Evolutionary conservation across 2,329 filamentous ascomycete species (phyloP).

Genomic region (Pseudocercospora cruenta): DNA sequence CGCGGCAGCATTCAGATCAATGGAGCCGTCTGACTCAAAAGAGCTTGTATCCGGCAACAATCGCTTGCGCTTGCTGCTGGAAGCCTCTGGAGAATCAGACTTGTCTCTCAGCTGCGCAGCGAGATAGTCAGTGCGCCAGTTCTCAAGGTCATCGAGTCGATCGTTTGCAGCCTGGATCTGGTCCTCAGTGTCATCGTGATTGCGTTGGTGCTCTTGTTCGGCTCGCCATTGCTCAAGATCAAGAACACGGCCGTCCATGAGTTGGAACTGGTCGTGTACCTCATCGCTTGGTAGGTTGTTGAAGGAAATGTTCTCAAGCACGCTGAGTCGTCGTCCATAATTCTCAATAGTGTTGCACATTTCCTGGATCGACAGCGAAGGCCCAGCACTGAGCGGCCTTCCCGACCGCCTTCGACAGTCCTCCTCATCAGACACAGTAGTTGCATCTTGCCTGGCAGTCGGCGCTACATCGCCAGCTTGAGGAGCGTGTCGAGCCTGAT

Average conservation of each 20-base stretch:
- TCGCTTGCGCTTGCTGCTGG: slow-evolving; percentile 38
- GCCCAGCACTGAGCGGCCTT: slow-evolving; percentile 19
- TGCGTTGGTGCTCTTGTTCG: slow-evolving; percentile 32
- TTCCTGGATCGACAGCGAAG: slow-evolving; percentile 46
- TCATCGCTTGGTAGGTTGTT: slow-evolving; percentile 69
- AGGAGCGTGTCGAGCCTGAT: not conserved
- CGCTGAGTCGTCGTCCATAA: slow-evolving; percentile 64
- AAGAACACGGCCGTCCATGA: slow-evolving; percentile 67
- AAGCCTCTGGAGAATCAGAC: slow-evolving; percentile 34
- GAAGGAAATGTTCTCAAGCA: slow-evolving; percentile 72
- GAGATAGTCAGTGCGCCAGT: slow-evolving; percentile 37
- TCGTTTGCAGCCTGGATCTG: slow-evolving; percentile 53
- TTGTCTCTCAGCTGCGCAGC: slow-evolving; percentile 32
- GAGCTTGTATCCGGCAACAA: slow-evolving; percentile 42
- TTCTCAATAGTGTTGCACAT: slow-evolving; percentile 54
- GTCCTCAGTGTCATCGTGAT: slow-evolving; percentile 45
- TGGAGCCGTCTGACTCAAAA: slow-evolving; percentile 45
- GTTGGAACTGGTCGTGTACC: slow-evolving; percentile 68
- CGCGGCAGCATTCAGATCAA: slow-evolving; percentile 40
- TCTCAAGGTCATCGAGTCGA: slow-evolving; percentile 69
- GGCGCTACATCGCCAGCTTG: slow-evolving; percentile 8
- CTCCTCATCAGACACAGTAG: slow-evolving; percentile 8
- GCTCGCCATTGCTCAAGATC: slow-evolving; percentile 64
- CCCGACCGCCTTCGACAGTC: slow-evolving; percentile 12
- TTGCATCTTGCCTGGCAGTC: slow-evolving; percentile 4